Evolutionary conservation across 345 rosid genomes (phyloP).

Genomic region (Bruguiera sexangula): DNA sequence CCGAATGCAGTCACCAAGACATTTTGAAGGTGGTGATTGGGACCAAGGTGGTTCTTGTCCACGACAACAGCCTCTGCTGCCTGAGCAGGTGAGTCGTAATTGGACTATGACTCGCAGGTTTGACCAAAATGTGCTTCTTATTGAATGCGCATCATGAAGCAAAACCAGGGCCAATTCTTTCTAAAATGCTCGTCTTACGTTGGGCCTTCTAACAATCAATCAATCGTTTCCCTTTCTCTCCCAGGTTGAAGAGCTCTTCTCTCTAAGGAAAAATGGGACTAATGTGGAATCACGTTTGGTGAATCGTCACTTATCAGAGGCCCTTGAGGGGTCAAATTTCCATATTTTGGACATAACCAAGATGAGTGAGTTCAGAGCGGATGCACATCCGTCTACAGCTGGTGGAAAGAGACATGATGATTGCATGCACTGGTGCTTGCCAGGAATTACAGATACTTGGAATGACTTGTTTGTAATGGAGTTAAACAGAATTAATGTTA

Average conservation of each 20-base stretch:
- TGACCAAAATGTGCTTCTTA: not conserved
- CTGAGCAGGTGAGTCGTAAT: constrained; percentile 51
- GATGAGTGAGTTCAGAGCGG: constrained; percentile 91
- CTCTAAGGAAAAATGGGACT: constrained; percentile 58
- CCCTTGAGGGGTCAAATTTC: constrained; percentile 50
- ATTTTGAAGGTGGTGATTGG: constrained; percentile 99
- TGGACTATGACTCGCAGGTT: not conserved
- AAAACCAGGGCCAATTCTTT: not conserved
- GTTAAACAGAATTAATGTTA: constrained; percentile 25
- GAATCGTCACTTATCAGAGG: constrained; percentile 57
- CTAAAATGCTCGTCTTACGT: not conserved
- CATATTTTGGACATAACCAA: constrained; percentile 66
- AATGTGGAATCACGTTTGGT: constrained; percentile 71
- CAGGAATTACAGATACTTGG: constrained; percentile 86
- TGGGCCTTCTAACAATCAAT: not conserved
- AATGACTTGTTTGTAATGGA: constrained; percentile 57
- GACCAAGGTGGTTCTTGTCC: constrained; percentile 91
- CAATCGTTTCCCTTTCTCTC: constrained; percentile 1
- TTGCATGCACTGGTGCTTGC: constrained; percentile 99
- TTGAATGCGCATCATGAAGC: not conserved
- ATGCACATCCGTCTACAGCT: constrained; percentile 73
- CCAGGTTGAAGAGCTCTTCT: constrained; percentile 74
- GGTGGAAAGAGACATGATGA: constrained; percentile 91
- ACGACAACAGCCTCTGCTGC: constrained; percentile 46
- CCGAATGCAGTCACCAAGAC: constrained; percentile 85